These are phyloP conservation scores for Cystobasidium ongulense DNA, from an alignment of 768 basidiomycete genomes.

Conservation along the genomic window DNA sequence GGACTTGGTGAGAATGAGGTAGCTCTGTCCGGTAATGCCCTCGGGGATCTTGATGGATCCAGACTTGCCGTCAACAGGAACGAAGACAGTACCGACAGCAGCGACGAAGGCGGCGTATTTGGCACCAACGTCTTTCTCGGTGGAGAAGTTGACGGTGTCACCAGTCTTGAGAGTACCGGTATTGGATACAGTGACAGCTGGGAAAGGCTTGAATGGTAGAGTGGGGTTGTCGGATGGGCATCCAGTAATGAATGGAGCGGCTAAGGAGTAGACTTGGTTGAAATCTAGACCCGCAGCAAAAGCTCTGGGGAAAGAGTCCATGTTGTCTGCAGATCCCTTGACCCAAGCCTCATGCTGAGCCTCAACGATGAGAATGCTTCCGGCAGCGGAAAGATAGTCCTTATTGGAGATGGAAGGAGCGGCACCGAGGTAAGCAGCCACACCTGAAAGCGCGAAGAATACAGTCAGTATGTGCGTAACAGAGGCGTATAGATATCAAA, in stretches of 20 bases:
- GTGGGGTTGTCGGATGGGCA: constrained; percentile 55
- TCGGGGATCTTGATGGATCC: constrained; percentile 44
- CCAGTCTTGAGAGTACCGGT: constrained; percentile 43
- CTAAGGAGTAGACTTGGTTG: constrained; percentile 47
- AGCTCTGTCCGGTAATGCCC: constrained; percentile 36
- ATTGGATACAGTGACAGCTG: constrained; percentile 47
- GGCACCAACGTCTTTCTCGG: constrained; percentile 37
- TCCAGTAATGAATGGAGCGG: constrained; percentile 47
- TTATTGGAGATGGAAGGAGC: constrained; percentile 50
- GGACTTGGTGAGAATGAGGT: constrained; percentile 40
- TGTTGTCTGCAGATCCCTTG: constrained; percentile 50
- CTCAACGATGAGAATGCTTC: constrained; percentile 54
- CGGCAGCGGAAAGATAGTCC: constrained; percentile 53
- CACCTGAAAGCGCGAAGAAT: constrained; percentile 23
- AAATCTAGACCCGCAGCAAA: constrained; percentile 52
- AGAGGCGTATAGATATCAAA: neutral
- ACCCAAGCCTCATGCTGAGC: constrained; percentile 58
- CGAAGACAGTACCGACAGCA: constrained; percentile 47
- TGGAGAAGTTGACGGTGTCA: constrained; percentile 41
- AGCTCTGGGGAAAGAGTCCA: constrained; percentile 55
- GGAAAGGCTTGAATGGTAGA: constrained; percentile 54
- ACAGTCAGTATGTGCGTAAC: too few species aligned
- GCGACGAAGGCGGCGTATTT: constrained; percentile 52
- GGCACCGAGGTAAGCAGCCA: constrained; percentile 58
- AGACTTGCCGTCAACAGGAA: constrained; percentile 45